These are phyloP conservation scores for Thielaviopsis punctulata DNA, from an alignment of 2,329 filamentous ascomycete species.

Conservation along the genomic window DNA sequence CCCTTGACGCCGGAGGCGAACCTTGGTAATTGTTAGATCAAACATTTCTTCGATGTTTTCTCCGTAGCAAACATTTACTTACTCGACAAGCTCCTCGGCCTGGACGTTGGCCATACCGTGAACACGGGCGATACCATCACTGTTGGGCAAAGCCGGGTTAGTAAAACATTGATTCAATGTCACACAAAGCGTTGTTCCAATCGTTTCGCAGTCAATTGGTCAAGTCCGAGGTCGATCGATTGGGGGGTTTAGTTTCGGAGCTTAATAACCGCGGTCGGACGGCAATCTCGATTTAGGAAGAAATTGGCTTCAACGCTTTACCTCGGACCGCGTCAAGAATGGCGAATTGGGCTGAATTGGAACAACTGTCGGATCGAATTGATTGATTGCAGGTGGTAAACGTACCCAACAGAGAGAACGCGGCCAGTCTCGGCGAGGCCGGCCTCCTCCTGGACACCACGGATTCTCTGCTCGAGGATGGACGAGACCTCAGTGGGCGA, in stretches of 20 bases:
- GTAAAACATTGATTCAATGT: not conserved
- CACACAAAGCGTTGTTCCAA: not conserved
- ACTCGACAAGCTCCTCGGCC: constrained; percentile 99
- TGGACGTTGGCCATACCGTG: constrained; percentile 99
- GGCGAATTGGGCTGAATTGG: not conserved
- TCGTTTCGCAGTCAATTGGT: not conserved
- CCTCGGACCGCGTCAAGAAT: not conserved
- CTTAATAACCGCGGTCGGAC: not conserved
- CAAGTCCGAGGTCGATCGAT: not conserved
- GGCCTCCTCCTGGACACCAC: constrained; percentile 94
- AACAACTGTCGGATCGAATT: not conserved
- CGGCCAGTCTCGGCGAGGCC: constrained; percentile 95
- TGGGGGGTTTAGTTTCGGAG: not conserved
- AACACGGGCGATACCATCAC: constrained; percentile 99
- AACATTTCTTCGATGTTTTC: not conserved
- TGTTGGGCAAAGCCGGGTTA: constrained; percentile 21
- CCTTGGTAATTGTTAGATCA: constrained; percentile 29
- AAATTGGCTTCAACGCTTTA: not conserved
- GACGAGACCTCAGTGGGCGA: constrained; percentile 95
- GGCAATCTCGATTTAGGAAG: not conserved
- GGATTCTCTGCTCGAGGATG: constrained; percentile 98
- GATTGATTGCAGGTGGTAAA: constrained; percentile 19
- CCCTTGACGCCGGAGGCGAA: constrained; percentile 99
- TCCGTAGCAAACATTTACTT: constrained; percentile 28
- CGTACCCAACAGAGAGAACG: constrained; percentile 97